These are phyloP conservation scores for Mycena kentingensis DNA, from an alignment of 768 basidiomycete species.

Conservation along the genomic window DNA sequence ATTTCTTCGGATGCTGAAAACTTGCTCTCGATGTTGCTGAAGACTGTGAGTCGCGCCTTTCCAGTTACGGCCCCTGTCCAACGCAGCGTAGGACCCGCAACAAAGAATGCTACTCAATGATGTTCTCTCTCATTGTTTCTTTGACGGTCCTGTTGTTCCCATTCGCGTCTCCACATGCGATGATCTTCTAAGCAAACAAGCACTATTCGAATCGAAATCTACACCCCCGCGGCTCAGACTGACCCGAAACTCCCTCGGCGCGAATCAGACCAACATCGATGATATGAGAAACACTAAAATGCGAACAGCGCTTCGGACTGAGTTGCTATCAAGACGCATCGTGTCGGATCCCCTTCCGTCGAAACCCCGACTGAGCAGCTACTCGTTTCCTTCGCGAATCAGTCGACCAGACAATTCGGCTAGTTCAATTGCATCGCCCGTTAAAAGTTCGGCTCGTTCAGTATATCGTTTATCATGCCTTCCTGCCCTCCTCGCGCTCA, in stretches of 20 bases:
- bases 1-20: constrained; percentile 28
- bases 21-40: constrained; percentile 32
- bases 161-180: constrained; percentile 10
- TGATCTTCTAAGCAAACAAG: constrained; percentile 16
- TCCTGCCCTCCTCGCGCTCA: neutral
- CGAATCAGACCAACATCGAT: constrained; percentile 15
- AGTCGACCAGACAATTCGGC: neutral
- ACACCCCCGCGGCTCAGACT: constrained; percentile 3
- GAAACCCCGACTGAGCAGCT: neutral
- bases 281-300: constrained; percentile 28
- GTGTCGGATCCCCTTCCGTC: constrained; percentile 36
- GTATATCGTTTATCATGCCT: constrained; percentile 17
- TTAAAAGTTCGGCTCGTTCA: constrained; percentile 4
- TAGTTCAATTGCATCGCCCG: neutral
- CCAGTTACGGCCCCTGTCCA: constrained; percentile 2
- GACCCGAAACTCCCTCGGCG: constrained; percentile 8
- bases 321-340: constrained; percentile 29
- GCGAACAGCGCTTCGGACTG: constrained; percentile 22
- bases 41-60: constrained; percentile 26
- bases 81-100: constrained; percentile 27
- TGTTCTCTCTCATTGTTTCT: constrained; percentile 35
- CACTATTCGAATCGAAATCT: constrained; percentile 15
- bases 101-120: constrained; percentile 30
- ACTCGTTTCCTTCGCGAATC: neutral
- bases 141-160: constrained; percentile 22